Conservation (phyloP, 345 rosid species). For the Euphorbia lathyris region DNA sequence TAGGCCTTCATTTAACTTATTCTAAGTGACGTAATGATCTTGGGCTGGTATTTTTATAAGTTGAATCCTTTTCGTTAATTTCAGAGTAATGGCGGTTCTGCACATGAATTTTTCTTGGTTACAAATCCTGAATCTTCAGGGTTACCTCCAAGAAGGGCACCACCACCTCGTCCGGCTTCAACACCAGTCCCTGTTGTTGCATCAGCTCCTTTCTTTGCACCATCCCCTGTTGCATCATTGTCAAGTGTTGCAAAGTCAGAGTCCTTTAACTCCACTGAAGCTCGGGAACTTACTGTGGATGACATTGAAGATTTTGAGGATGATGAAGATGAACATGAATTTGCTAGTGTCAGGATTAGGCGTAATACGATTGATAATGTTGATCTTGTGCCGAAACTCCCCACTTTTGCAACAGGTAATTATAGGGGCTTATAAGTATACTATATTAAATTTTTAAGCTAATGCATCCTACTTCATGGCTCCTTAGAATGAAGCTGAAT, state of each 20-base stretch:
- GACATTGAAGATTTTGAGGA: slow-evolving; percentile 97
- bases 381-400: slow-evolving; percentile 70
- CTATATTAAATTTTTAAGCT: neutral
- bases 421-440: neutral
- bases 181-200: slow-evolving; percentile 50
- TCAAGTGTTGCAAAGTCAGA: slow-evolving; percentile 57
- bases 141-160: slow-evolving; percentile 89
- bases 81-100: slow-evolving; percentile 65
- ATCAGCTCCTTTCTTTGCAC: slow-evolving; percentile 31
- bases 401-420: slow-evolving; percentile 84
- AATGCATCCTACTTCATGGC: neutral
- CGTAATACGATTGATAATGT: slow-evolving; percentile 64
- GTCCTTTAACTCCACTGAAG: slow-evolving; percentile 65
- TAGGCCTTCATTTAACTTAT: neutral
- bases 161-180: slow-evolving; percentile 61
- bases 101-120: slow-evolving; percentile 85
- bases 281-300: slow-evolving; percentile 86
- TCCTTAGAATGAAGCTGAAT: neutral
- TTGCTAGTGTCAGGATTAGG: slow-evolving; percentile 63
- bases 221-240: slow-evolving; percentile 37
- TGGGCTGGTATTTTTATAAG: slow-evolving; percentile 5
- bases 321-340: slow-evolving; percentile 55
- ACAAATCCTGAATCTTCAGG: slow-evolving; percentile 82
- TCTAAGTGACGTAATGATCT: neutral
- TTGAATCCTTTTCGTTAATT: slow-evolving; percentile 16